phyloP scores from a whole-genome alignment of 495 filamentous ascomycete genomes.

The Daldinia caldariorum region DNA sequence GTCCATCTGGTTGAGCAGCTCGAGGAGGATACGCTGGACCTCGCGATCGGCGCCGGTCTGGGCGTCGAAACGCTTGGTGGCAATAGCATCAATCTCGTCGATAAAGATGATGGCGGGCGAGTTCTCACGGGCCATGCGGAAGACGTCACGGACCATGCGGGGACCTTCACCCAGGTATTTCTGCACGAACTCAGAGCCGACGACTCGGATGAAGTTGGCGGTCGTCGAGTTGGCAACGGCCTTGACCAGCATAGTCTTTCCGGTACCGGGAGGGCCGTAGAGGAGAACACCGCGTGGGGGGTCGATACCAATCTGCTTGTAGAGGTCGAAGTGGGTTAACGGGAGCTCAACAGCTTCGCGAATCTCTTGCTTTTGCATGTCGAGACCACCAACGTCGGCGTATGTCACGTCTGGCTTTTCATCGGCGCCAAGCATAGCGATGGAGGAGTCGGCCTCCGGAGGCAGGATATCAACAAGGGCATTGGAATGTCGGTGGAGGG shows the following conservation, averaged over 20 bases:
- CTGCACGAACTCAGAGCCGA: conserved; percentile 97
- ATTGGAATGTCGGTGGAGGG: conserved; percentile 97
- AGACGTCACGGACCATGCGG: conserved; percentile 98
- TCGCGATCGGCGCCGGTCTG: conserved; percentile 97
- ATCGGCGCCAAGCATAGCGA: conserved; percentile 94
- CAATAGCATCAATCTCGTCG: conserved; percentile 98
- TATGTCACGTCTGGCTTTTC: conserved; percentile 99
- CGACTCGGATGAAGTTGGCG: conserved; percentile 97
- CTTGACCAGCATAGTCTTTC: conserved; percentile 99
- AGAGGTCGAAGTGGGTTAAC: conserved; percentile 95
- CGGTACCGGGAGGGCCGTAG: conserved; percentile 95
- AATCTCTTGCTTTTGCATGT: conserved; percentile 99
- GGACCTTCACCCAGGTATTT: conserved; percentile 98
- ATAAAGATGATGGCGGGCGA: conserved; percentile 99
- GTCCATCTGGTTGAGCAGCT: conserved; percentile 99
- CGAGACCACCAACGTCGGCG: conserved; percentile 94
- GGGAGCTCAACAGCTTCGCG: conserved; percentile 96
- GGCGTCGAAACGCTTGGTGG: conserved; percentile 98
- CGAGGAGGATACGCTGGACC: conserved; percentile 96
- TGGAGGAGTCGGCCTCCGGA: conserved; percentile 96
- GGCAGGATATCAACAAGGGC: conserved; percentile 98
- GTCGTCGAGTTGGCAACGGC: conserved; percentile 98
- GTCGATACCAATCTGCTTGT: conserved; percentile 98
- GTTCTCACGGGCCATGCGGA: conserved; percentile 98
- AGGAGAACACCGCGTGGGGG: conserved; percentile 95